A percentile compares a stretch with the other conserved stretches of the same genome.
phyloP scores from a whole-genome alignment of 1,139 yeast species.

The Protomyces inouyei region DNA sequence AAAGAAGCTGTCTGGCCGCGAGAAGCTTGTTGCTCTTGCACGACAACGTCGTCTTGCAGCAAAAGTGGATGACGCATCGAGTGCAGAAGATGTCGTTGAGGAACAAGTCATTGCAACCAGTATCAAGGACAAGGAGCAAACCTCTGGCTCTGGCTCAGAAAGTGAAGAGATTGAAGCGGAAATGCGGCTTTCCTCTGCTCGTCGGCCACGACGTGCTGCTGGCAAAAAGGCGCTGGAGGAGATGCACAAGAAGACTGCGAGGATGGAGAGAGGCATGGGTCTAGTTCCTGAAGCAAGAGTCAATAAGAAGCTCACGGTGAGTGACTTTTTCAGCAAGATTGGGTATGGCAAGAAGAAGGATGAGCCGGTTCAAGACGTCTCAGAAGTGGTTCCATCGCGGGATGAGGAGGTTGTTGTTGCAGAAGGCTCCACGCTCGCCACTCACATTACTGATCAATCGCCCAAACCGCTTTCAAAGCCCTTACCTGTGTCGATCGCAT shows the following conservation, averaged over 20 bases:
- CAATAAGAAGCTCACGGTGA: slow-evolving; percentile 34
- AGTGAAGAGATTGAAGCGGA: slow-evolving; percentile 23
- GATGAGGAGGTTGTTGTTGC: not conserved
- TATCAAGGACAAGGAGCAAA: not conserved
- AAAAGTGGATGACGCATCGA: not conserved
- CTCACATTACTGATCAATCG: not conserved
- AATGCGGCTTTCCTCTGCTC: slow-evolving; percentile 23
- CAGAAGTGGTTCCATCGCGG: too few species aligned
- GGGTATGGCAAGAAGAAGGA: slow-evolving; percentile 6
- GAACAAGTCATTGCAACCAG: not conserved
- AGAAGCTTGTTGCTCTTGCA: slow-evolving; percentile 2
- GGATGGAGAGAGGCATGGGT: slow-evolving; percentile 37
- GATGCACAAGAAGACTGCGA: slow-evolving; percentile 38
- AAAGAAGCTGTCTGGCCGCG: not conserved
- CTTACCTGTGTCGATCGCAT: not conserved
- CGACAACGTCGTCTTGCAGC: not conserved
- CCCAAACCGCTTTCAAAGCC: not conserved
- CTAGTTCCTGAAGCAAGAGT: slow-evolving; percentile 36
- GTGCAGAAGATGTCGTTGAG: not conserved
- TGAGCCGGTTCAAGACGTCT: not conserved
- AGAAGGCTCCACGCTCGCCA: not conserved
- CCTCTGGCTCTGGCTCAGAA: slow-evolving; percentile 1
- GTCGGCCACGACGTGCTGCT: slow-evolving; percentile 28
- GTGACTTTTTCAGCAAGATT: slow-evolving; percentile 33
- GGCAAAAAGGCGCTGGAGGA: slow-evolving; percentile 38